Conservation (phyloP, 495 filamentous ascomycete species). For the Aspergillus bridgeri region DNA sequence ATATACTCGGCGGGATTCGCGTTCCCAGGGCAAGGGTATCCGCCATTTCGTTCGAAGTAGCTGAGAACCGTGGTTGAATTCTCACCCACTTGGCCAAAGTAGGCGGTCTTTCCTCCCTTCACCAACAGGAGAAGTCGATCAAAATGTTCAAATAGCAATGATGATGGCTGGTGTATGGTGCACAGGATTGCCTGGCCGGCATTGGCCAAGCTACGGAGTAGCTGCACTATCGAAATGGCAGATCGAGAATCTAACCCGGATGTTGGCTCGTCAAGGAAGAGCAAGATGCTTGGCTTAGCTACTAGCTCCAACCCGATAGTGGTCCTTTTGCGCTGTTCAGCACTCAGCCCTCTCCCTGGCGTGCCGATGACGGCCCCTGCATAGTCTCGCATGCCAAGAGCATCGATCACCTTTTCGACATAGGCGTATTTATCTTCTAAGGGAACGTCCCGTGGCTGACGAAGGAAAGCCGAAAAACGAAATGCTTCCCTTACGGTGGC, state of each 20-base stretch:
- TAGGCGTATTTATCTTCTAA: conserved; percentile 78
- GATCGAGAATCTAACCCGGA: neutral
- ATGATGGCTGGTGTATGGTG: neutral
- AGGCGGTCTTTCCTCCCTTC: neutral
- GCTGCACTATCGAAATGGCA: neutral
- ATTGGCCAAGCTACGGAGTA: neutral
- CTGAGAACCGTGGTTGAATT: conserved; percentile 1
- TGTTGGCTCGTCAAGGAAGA: conserved; percentile 1
- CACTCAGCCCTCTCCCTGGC: conserved; percentile 35
- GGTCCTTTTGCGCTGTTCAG: neutral
- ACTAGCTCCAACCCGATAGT: neutral
- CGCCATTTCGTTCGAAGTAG: conserved; percentile 73
- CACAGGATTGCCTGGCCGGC: neutral
- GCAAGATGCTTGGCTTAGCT: neutral
- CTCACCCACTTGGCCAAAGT: neutral
- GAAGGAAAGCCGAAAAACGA: conserved; percentile 76
- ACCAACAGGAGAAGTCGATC: neutral
- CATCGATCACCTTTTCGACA: conserved; percentile 84
- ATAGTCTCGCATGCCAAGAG: conserved; percentile 70
- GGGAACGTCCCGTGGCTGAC: conserved; percentile 68
- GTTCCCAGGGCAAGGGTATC: conserved; percentile 55
- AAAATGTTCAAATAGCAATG: conserved; percentile 75
- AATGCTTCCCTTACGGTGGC: conserved; percentile 80
- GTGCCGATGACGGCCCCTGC: conserved; percentile 23
- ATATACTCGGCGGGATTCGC: conserved; percentile 86